Conservation (phyloP, 345 rosid genomes). For the Firmiana major region DNA sequence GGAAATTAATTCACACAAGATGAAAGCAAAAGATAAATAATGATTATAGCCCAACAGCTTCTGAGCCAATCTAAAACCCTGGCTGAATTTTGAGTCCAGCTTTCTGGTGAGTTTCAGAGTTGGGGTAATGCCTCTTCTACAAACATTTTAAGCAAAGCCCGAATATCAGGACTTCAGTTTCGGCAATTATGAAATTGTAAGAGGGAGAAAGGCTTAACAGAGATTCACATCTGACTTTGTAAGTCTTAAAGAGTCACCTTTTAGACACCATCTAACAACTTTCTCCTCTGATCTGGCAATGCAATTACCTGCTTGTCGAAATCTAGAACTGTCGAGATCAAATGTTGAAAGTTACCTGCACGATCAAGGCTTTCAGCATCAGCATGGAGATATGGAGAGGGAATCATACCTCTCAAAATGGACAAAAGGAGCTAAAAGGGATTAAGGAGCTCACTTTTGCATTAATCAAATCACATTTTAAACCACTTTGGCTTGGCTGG, state of each 20-base stretch:
- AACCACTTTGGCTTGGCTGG: slow-evolving; percentile 86
- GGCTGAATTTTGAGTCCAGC: background rate
- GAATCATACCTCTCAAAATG: background rate
- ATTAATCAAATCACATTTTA: slow-evolving; percentile 51
- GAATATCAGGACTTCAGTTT: too few species aligned
- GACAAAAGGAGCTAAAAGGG: background rate
- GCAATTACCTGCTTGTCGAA: background rate
- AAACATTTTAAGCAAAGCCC: too few species aligned
- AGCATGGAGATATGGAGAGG: background rate
- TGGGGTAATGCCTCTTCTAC: background rate
- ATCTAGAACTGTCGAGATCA: slow-evolving; percentile 6
- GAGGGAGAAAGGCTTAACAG: background rate
- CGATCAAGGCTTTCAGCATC: background rate
- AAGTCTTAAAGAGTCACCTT: background rate
- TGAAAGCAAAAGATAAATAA: background rate
- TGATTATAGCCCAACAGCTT: background rate
- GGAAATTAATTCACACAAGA: background rate
- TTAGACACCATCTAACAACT: slow-evolving; percentile 7
- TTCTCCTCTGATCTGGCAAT: background rate
- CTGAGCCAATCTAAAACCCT: background rate
- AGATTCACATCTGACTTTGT: slow-evolving; percentile 7
- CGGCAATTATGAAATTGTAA: background rate
- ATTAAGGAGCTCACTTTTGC: background rate
- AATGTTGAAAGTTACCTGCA: slow-evolving; percentile 8
- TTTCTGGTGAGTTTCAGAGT: background rate